Evolutionary conservation across 2,329 filamentous ascomycete species (phyloP), one percentile per base, ranked within the genome.

Genomic region (Aspergillus persii): DNA sequence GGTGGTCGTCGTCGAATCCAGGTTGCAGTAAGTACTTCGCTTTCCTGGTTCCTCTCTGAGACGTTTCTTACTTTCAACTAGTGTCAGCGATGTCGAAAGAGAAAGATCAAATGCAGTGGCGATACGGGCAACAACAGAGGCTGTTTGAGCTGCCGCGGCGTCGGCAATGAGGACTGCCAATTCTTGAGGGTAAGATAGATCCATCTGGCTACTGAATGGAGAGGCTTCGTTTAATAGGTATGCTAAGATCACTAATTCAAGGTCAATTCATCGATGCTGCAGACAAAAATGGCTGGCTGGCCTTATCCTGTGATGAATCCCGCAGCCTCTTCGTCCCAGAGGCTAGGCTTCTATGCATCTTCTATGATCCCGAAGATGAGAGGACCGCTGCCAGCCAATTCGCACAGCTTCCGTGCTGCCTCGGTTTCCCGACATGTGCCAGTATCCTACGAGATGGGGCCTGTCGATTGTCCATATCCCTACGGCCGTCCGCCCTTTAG

Each of bases 91-190:
- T 98, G 94, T 76, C 87, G 94, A 61, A 93, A 94, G 78, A 86
- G 94, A 60, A 98, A 98, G 81, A 98, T 98, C 68, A 89, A 91
- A 67, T 98, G 94, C 79, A 96, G 90, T 69, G 94, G 94, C 48
- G 92, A 96, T 71, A 81, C 84, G 36, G 90, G 89, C 33, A 86
- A 89, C 69, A 89, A 89, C n/a, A 78, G 81, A 44, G 87, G 88
- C n/a, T 98, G 94, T 76, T 81, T 84, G 9, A 96, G 93, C 74
- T 98, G 94, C 80, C 89, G 86, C 69, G 86, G 82, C 61, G 89
- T 93, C 54, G 89, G 89, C 11, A 79, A 78, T 54, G 73, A 66
- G 2, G 69, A 83, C 5, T 97, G 94, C 72, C 85, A 88, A 58
- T 97, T 96, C 70, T 80, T 96, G 63, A 84, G 94, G 76, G 94